Evolutionary conservation across 1,284 basidiomycete species (phyloP), one percentile per base, ranked within the genome.

Genomic region (Irpex sp.): DNA sequence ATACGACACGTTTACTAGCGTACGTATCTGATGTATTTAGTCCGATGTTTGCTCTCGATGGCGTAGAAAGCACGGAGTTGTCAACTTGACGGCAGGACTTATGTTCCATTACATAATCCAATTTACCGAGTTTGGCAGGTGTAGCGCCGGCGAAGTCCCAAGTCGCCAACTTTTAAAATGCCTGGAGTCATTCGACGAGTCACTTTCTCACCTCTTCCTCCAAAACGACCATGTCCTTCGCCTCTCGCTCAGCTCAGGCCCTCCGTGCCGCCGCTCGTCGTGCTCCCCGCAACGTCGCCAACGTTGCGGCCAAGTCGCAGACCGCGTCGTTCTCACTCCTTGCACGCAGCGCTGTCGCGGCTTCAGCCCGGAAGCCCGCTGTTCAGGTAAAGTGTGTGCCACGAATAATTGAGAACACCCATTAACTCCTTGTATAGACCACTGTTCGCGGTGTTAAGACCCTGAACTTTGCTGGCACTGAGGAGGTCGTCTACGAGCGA

Each of bases 401-500:
- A 8, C 4, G 9, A 14, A 53, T 35, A 9, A n/a, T n/a, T 49
- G 14, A 23, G 16, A 19, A 3, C 19, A 23, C n/a, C 37, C 10
- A 58, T 58, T 56, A 45, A 45, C n/a, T 45, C 19, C 48, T 19
- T 45, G 18, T 9, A 16, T 47, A 62, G 53, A 56, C 57, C 18
- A 61, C 65, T 4, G 65, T 68, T 39, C 91, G 94, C 71, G 96
- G 96, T 67, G 76, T 98, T 73, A 98, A 98, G 83, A 97, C 96
- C 63, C 91, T 99, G 72, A 92, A 98, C 84, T 99, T 99, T 78
- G 94, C 96, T 67, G 95, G 96, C 68, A 90, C 90, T 66, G 88
- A 96, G 74, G 96, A 99, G 82, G 86, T 85, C 68, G 95, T 99
- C 61, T 99, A 98, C 78, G 96, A 99, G 84, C 94, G 96, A 68